Base-by-base conservation (phyloP, 176 grass and related monocot species). In the Lolium rigidum region DNA sequence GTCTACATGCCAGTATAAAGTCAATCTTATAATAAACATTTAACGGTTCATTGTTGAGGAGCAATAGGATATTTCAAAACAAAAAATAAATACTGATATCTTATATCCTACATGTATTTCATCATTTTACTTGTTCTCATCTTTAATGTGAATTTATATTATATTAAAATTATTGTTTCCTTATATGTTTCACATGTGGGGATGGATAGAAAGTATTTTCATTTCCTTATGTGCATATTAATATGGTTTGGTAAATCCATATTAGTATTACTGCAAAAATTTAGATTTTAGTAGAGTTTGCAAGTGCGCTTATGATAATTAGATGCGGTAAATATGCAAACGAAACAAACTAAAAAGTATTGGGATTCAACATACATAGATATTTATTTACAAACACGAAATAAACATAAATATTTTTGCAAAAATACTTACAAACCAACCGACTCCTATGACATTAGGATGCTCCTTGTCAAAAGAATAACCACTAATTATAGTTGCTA, bases 391-490 rank as follows among this genome's bases (percentile, higher is more conserved):
- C 0, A 21, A n/a, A 21, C 20, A 64, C 4, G 13, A 74, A 49
- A 25, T 25, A 24, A 49, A 74, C 21, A 49, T 15, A 24, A 49
- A 13, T 8, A 49, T 2, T 25, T 74, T 48, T 22, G 9, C 16
- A 69, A 7, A 76, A 15, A 55, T 38, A 77, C 74, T 77, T 56
- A 77, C 74, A 77, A 77, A 77, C 74, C 50, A 77, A 9, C 74
- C 74, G 2, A 6, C 74, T 38, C 74, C 74, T 7, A 77, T 2
- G 51, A 9, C 74, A 56, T 77, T 77, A 18, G 50, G 55, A 35
- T 77, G 48, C 9, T 28, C 15, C 48, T 17, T 54, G 5, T 77
- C 74, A 55, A 20, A 56, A 77, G 48, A 37, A 77, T 77, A 55
- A 11, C 74, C 74, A 37, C 51, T 77, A n/a, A 77, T 20, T 77